Evolutionary conservation across 495 filamentous ascomycete genomes (phyloP).

Genomic region (Glarea lozoyensis): DNA sequence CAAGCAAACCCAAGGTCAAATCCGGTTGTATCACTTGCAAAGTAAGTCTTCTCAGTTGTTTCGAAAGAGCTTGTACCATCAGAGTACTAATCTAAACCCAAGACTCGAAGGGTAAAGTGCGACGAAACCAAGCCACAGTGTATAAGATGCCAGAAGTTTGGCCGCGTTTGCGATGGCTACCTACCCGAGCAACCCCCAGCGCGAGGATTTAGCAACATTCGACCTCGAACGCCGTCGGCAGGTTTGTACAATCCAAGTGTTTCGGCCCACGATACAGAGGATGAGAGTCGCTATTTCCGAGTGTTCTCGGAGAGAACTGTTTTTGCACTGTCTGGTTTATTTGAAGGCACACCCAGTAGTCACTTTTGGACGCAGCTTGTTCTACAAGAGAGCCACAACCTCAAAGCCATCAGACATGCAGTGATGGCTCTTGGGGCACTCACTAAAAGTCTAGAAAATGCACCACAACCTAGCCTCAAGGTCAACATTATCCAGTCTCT

Average conservation of each 20-base stretch:
- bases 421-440: constrained; percentile 54
- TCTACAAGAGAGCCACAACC: constrained; percentile 48
- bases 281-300: constrained; percentile 48
- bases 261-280: constrained; percentile 17
- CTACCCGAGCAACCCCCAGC: constrained; percentile 11
- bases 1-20: constrained; percentile 18
- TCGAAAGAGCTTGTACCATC: neutral
- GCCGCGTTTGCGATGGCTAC: constrained; percentile 48
- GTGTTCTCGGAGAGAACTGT: constrained; percentile 48
- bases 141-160: constrained; percentile 40
- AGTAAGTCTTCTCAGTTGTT: constrained; percentile 4
- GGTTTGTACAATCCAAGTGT: constrained; percentile 7
- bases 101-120: constrained; percentile 43
- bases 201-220: constrained; percentile 5
- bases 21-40: constrained; percentile 21
- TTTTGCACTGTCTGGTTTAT: constrained; percentile 51
- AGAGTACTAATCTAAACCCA: neutral
- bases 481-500: constrained; percentile 18
- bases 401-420: constrained; percentile 56
- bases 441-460: constrained; percentile 37
- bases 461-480: constrained; percentile 12
- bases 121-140: constrained; percentile 47
- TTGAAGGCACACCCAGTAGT: constrained; percentile 28
- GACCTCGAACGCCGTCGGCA: constrained; percentile 11
- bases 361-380: constrained; percentile 50